Evolutionary conservation across 1,139 yeast species (phyloP), one percentile per base, ranked within the genome.

Genomic region (Suhomyces panamericanus): DNA sequence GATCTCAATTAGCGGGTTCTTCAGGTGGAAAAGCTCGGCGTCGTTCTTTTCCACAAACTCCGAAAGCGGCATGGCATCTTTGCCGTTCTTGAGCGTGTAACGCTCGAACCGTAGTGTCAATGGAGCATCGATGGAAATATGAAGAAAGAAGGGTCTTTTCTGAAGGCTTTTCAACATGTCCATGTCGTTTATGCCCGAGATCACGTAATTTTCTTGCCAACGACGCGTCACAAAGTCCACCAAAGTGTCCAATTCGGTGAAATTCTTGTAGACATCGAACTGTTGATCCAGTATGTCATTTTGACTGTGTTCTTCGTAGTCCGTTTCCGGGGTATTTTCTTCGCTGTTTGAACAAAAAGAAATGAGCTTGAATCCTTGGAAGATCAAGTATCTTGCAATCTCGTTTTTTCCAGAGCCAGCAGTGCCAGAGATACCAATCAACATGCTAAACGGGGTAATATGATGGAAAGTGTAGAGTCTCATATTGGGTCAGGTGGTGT

Each of bases 141-240:
- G 96, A 27, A 90, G 73, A 58, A 91, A 89, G 60, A 89, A 93
- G 0, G 99, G 98, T 48, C 97, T 70, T 52, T 85, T 84, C 38
- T 77, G 69, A 7, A 90, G 66, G 14, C 66, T 66, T 1, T 75
- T 73, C 30, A 87, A 69, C 44, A 76, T 66, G 0, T 62, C 63
- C 5, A 75, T 52, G 20, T 69, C 68, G 11, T 67, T 63, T 12
- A 86, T 69, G 48, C 81, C 80, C 0, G 78, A 63, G 6, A 87
- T 61, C 4, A 89, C 95, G 58, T 72, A 83, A 54, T 85, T 69
- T 12, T 74, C 67, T 30, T 73, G 68, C 95, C 96, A 93, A 50
- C 82, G 73, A 26, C 66, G 60, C 0, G 98, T 91, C 15, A 81
- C 91, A 58, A 72, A 78, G 13, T 80, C 80, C 8, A 87, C 61